Percentiles rank a stretch among this genome's conserved stretches.
Conservation (phyloP, 2,329 filamentous ascomycete species). For the Rutstroemia sp. region DNA sequence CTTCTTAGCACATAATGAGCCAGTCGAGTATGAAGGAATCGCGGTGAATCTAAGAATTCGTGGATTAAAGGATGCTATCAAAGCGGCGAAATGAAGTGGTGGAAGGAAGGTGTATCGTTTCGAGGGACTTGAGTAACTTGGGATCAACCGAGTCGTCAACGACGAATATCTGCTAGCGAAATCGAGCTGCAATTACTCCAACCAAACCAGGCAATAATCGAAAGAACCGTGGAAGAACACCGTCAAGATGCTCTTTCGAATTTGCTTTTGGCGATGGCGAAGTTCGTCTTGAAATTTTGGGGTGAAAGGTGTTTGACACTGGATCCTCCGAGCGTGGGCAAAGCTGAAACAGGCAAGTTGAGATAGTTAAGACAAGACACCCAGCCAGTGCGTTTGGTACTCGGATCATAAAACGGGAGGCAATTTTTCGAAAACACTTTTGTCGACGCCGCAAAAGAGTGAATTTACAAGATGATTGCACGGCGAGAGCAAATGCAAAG, state of each 20-base stretch:
- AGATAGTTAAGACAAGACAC: background rate
- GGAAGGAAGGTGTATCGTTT: background rate
- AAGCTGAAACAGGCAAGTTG: slow-evolving; percentile 7
- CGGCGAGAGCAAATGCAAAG: background rate
- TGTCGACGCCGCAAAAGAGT: background rate
- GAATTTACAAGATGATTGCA: slow-evolving; percentile 1
- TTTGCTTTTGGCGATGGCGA: background rate
- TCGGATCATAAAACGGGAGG: background rate
- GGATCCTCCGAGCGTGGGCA: background rate
- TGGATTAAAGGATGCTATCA: slow-evolving; percentile 6
- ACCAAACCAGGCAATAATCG: background rate
- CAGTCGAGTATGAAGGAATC: background rate
- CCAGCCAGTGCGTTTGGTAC: background rate
- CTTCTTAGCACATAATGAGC: slow-evolving; percentile 6
- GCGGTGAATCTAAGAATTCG: background rate
- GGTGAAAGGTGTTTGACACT: slow-evolving; percentile 3
- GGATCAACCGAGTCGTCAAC: slow-evolving; percentile 4
- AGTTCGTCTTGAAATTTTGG: slow-evolving; percentile 2
- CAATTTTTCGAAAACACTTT: slow-evolving; percentile 1
- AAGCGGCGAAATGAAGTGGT: slow-evolving; percentile 4
- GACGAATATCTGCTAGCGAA: slow-evolving; percentile 2
- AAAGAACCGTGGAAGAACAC: background rate
- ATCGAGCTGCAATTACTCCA: background rate
- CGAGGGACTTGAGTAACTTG: background rate
- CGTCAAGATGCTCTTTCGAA: slow-evolving; percentile 9